Percentiles rank a stretch among this genome's conserved stretches.
These are phyloP conservation scores for Lanmaoa pseudosensibilis DNA, from an alignment of 768 basidiomycete species.

Conservation along the genomic window DNA sequence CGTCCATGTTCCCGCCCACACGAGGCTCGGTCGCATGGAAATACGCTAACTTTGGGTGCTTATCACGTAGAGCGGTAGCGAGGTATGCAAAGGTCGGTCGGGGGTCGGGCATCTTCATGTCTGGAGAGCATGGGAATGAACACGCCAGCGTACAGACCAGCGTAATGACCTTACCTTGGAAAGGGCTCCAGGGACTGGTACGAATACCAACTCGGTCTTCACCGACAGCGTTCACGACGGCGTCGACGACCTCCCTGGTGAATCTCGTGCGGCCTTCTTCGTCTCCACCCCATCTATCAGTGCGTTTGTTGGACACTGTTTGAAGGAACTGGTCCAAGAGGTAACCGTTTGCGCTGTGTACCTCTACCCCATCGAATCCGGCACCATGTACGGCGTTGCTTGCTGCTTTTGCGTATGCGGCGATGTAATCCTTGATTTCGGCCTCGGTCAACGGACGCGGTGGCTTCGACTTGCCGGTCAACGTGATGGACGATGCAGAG, in stretches of 20 bases:
- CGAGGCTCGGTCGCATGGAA: slow-evolving; percentile 50
- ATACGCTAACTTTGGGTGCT: slow-evolving; percentile 44
- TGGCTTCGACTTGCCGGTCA: slow-evolving; percentile 17
- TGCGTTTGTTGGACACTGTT: slow-evolving; percentile 53
- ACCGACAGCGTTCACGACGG: slow-evolving; percentile 53
- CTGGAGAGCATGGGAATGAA: slow-evolving; percentile 20
- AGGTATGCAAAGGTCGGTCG: slow-evolving; percentile 55
- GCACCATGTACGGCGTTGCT: slow-evolving; percentile 36
- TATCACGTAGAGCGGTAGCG: slow-evolving; percentile 38
- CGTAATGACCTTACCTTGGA: slow-evolving; percentile 34
- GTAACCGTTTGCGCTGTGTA: slow-evolving; percentile 45
- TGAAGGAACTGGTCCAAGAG: slow-evolving; percentile 65
- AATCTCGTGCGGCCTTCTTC: slow-evolving; percentile 62
- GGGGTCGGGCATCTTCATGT: slow-evolving; percentile 56
- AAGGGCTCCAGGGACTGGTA: slow-evolving; percentile 53
- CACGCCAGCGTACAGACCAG: too few relatives aligned
- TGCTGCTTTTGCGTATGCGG: slow-evolving; percentile 33
- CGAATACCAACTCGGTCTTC: slow-evolving; percentile 53
- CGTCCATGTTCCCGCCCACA: slow-evolving; percentile 11
- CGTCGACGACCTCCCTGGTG: slow-evolving; percentile 52
- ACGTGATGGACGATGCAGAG: slow-evolving; percentile 33
- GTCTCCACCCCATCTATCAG: slow-evolving; percentile 68
- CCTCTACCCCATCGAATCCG: slow-evolving; percentile 49
- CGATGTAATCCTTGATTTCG: slow-evolving; percentile 37
- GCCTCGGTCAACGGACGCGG: slow-evolving; percentile 21